Evolutionary conservation across 495 filamentous ascomycete species (phyloP), one percentile per base, ranked within the genome.

Genomic region (Penicillium malachiteum): DNA sequence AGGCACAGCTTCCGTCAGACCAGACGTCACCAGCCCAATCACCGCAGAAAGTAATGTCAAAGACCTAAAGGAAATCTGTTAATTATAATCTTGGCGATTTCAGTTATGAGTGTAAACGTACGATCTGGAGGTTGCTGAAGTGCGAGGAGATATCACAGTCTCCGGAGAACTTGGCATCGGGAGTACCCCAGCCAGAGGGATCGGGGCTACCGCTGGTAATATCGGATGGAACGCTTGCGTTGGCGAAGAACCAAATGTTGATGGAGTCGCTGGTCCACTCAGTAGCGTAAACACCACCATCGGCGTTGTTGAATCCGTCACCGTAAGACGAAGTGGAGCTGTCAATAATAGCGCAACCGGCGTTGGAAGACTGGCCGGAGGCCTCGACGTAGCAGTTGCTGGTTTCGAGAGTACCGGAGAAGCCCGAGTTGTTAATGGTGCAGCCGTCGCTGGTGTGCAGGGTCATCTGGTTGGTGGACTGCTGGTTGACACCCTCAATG

Each of bases 1-100:
- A 63, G 56, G 72, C 55, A 43, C 69, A 71, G 41, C 57, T 55
- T 7, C 55, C 30, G 14, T 55, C 57, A 12, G 54, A 48, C 75
- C 73, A 81, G 55, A 78, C 72, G 1, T 55, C 57, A 34, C 82
- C 80, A 7, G 85, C 85, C 77, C 84, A 85, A 52, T 82, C 76
- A 3, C 88, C 87, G 62, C 86, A 90, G 56, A 91, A 80, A 55
- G 86, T 82, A 37, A 83, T 85, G 57, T 89, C 84, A 41, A 86
- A 82, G 55, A 89, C 62, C 72, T 75, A 41, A 21, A 48, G 21
- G 17, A 33, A 13, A 31, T 5, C n/a, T 50, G 44, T 59, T 34
- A 49, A 49, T 5, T 26, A 26, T 26, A 26, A 26, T 26, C 4
- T 26, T 26, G 21, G 4, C 4, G 21, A 26, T 26, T 26, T 1